Base-by-base conservation (phyloP, 495 filamentous ascomycete species). In the Penicillium verhagenii region DNA sequence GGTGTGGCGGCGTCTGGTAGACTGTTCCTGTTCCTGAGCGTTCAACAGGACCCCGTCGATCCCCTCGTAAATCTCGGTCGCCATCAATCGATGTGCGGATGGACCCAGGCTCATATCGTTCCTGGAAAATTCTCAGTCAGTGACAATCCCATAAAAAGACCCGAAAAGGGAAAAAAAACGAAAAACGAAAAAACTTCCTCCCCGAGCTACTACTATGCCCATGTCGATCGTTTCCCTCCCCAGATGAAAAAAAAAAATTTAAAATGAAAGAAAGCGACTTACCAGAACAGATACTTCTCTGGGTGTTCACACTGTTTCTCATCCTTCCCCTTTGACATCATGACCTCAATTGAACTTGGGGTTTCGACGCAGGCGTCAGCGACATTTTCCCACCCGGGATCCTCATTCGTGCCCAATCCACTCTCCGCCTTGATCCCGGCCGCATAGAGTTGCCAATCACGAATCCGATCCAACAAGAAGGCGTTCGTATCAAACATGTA, bases 221-320 rank as follows among this genome's bases (percentile, higher is more conserved):
- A 20, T 38, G 47, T 33, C 21, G 26, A 48, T 35, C 19, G 2
- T 35, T 26, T 8, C n/a, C 18, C 18, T 1, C 28, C 31, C 20
- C n/a, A 20, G 31, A 50, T 24, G 2, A 35, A 23, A 33, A 4
- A 6, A 7, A 19, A 5, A 23, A 49, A 5, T 5, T 11, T 19
- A 7, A 11, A n/a, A 26, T 8, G 19, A 29, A 2, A 18, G 25
- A 26, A 24, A 13, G n/a, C 18, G 21, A 60, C 72, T 68, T 67
- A 81, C 80, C 78, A 80, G 64, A 82, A 81, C 26, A 82, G 69
- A 63, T 74, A 82, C 48, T 70, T 76, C 8, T 77, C 70, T 2
- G 78, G 80, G 40, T 73, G 57, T 29, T 72, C 68, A 63, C 79
- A 82, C 55, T 21, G 49, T 61, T 62, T 47, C 56, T 64, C 63